phyloP scores from a whole-genome alignment of 352 stramenopile genomes.

The Phytopythium aichiense region DNA sequence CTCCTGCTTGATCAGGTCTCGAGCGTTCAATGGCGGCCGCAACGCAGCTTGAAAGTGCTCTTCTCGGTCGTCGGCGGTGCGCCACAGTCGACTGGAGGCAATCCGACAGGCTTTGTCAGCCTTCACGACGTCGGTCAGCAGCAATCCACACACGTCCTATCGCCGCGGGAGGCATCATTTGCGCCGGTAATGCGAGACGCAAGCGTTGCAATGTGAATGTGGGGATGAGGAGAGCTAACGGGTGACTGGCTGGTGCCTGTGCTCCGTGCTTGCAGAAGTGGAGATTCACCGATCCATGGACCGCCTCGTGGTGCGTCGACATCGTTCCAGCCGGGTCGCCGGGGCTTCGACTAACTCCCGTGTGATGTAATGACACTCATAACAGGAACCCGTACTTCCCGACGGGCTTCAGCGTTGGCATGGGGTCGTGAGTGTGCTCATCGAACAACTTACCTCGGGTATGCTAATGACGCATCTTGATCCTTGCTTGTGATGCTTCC shows the following conservation, averaged over 20 bases:
- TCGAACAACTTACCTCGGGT: neutral
- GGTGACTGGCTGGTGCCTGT: neutral
- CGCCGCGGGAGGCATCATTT: neutral
- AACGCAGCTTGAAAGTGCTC: neutral
- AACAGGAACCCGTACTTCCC: slow-evolving; percentile 8
- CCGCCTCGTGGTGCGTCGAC: slow-evolving; percentile 9
- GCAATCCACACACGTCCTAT: too few species aligned
- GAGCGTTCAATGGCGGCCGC: slow-evolving; percentile 10
- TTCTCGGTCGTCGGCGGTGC: slow-evolving; percentile 3
- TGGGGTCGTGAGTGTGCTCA: slow-evolving; percentile 6
- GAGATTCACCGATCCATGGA: slow-evolving; percentile 7
- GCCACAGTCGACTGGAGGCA: neutral
- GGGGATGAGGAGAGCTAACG: neutral
- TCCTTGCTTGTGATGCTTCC: neutral
- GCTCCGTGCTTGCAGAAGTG: neutral
- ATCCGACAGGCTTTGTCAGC: neutral
- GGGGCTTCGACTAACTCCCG: neutral
- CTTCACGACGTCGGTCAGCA: neutral
- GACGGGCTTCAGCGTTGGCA: slow-evolving; percentile 10
- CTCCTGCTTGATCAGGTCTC: slow-evolving; percentile 8
- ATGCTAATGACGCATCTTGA: slow-evolving; percentile 1
- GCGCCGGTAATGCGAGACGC: neutral
- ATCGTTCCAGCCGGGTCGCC: too few species aligned
- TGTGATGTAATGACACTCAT: neutral
- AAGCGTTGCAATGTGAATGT: neutral